These are phyloP conservation scores for Candida khao-thaluensis DNA, from an alignment of 805 yeast genomes.

Conservation along the genomic window DNA sequence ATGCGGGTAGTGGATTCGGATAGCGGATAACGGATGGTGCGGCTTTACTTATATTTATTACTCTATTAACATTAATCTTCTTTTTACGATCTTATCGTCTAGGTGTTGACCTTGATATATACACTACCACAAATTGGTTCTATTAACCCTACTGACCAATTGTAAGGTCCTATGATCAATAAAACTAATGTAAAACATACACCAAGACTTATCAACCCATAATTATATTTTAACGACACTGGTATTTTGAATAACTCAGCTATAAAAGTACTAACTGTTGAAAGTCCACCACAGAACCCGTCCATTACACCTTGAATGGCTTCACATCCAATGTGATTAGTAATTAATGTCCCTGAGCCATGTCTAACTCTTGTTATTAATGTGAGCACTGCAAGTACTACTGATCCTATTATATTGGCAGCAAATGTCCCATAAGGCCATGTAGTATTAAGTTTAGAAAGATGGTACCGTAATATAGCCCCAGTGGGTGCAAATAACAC, in stretches of 20 bases:
- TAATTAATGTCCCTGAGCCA: slow-evolving; percentile 26
- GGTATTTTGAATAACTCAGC: slow-evolving; percentile 52
- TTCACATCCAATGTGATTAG: slow-evolving; percentile 42
- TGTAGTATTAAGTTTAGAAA: slow-evolving; percentile 49
- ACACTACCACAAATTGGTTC: slow-evolving; percentile 20
- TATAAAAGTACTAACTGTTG: slow-evolving; percentile 77
- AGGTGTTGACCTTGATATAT: background rate
- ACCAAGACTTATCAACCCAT: slow-evolving; percentile 49
- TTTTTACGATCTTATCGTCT: background rate
- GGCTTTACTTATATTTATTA: too few relatives aligned
- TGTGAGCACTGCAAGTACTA: slow-evolving; percentile 43
- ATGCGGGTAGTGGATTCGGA: too few relatives aligned
- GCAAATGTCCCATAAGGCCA: slow-evolving; percentile 57
- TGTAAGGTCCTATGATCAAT: slow-evolving; percentile 66
- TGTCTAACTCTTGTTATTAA: slow-evolving; percentile 45
- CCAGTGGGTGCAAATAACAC: slow-evolving; percentile 73
- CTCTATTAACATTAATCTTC: too few relatives aligned
- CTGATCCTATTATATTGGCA: slow-evolving; percentile 50
- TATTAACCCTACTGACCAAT: slow-evolving; percentile 60
- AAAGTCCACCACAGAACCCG: slow-evolving; percentile 70
- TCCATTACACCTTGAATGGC: slow-evolving; percentile 53
- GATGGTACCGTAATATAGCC: slow-evolving; percentile 54
- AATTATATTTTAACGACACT: slow-evolving; percentile 42
- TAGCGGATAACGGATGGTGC: too few relatives aligned
- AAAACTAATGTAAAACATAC: slow-evolving; percentile 50